Conservation (phyloP, 1,139 yeast genomes). For the Blastobotrys persicus region DNA sequence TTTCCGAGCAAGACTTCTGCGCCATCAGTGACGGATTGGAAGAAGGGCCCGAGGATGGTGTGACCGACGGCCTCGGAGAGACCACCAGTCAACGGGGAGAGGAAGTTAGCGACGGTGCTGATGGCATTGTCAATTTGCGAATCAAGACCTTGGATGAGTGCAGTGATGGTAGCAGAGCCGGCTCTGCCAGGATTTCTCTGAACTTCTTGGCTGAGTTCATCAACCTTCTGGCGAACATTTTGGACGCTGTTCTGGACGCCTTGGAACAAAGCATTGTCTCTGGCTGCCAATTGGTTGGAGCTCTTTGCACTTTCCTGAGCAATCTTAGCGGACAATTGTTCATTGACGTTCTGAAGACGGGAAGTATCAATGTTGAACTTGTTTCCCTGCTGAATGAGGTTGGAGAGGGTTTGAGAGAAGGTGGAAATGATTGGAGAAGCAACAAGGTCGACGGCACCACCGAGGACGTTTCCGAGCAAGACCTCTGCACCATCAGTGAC, state of each 20-base stretch:
- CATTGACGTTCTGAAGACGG: slow-evolving; percentile 13
- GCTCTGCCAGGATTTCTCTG: slow-evolving; percentile 26
- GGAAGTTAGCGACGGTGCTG: slow-evolving; percentile 27
- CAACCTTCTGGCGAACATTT: slow-evolving; percentile 27
- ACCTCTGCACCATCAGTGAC: slow-evolving; percentile 37
- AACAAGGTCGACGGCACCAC: slow-evolving; percentile 19
- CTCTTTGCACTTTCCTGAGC: too few relatives aligned
- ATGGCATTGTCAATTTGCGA: slow-evolving; percentile 31
- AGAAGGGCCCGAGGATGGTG: slow-evolving; percentile 33
- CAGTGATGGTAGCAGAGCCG: slow-evolving; percentile 28
- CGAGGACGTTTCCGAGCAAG: slow-evolving; percentile 21
- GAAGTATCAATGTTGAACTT: slow-evolving; percentile 21
- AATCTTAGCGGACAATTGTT: slow-evolving; percentile 1
- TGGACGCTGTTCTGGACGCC: slow-evolving; percentile 22
- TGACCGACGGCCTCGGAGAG: slow-evolving; percentile 28
- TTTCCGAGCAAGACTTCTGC: slow-evolving; percentile 31
- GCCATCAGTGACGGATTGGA: slow-evolving; percentile 37
- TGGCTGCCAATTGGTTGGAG: not conserved
- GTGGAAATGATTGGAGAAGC: slow-evolving; percentile 13
- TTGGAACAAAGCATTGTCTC: slow-evolving; percentile 13
- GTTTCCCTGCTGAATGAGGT: slow-evolving; percentile 16
- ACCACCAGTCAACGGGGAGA: slow-evolving; percentile 30
- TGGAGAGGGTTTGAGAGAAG: slow-evolving; percentile 13
- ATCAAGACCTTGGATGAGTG: slow-evolving; percentile 26
- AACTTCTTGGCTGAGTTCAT: slow-evolving; percentile 22